These are phyloP conservation scores for Agaricales sp. DNA, from an alignment of 1,284 basidiomycete species.

Conservation along the genomic window DNA sequence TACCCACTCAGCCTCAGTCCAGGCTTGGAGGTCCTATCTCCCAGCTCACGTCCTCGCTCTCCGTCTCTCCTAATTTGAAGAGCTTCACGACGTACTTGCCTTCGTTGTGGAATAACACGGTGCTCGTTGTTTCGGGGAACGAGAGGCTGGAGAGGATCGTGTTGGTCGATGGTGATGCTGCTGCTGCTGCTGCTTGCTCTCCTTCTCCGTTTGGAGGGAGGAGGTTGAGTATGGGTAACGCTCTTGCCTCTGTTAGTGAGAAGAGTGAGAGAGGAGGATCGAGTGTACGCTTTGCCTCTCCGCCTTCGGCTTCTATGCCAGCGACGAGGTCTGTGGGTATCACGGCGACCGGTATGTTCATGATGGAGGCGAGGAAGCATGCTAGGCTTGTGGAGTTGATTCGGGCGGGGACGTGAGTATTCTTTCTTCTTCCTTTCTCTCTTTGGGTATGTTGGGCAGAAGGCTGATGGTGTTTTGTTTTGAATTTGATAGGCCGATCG, in stretches of 20 bases:
- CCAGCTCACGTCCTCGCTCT: slow-evolving; percentile 25
- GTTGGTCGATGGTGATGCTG: slow-evolving; percentile 18
- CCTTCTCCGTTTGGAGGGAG: slow-evolving; percentile 7
- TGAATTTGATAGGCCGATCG: not conserved
- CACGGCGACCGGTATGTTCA: slow-evolving; percentile 31
- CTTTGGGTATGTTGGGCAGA: not conserved
- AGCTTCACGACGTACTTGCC: slow-evolving; percentile 35
- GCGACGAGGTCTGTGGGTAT: slow-evolving; percentile 14
- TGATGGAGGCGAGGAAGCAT: slow-evolving; percentile 34
- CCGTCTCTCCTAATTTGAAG: slow-evolving; percentile 24
- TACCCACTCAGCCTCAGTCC: slow-evolving; percentile 5
- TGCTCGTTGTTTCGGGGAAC: slow-evolving; percentile 33
- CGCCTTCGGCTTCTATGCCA: slow-evolving; percentile 7
- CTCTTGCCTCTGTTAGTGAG: not conserved
- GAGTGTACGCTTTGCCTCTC: slow-evolving; percentile 11
- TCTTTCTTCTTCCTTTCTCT: slow-evolving; percentile 2
- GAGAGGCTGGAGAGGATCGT: slow-evolving; percentile 29
- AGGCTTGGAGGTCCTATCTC: slow-evolving; percentile 18
- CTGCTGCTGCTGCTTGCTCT: slow-evolving; percentile 1
- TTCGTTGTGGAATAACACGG: slow-evolving; percentile 34
- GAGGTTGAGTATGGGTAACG: slow-evolving; percentile 12
- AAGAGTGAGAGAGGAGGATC: not conserved
- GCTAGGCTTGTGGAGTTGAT: slow-evolving; percentile 31
- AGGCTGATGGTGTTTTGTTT: not conserved
- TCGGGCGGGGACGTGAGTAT: slow-evolving; percentile 30